phyloP scores from a whole-genome alignment of 2,329 filamentous ascomycete genomes.

The Alternaria triticimaculans region DNA sequence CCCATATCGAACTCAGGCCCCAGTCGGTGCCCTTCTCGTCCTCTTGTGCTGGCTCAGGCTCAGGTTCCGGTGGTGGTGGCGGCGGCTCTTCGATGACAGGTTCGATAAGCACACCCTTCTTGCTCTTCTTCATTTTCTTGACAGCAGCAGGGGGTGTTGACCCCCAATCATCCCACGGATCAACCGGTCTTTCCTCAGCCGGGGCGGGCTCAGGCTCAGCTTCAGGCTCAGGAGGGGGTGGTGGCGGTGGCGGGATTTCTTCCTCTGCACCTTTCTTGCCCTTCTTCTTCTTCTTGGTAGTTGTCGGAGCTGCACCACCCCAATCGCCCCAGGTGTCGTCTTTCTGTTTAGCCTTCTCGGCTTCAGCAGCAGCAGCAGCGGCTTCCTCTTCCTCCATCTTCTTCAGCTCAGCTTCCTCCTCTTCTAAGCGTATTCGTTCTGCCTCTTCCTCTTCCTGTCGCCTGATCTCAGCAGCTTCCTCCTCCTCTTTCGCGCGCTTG shows the following conservation, averaged over 20 bases:
- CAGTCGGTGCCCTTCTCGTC: slow-evolving; percentile 44
- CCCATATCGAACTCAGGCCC: slow-evolving; percentile 48
- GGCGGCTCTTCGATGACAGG: slow-evolving; percentile 23
- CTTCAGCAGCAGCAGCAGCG: slow-evolving; percentile 29
- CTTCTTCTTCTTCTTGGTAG: slow-evolving; percentile 44
- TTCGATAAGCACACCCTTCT: slow-evolving; percentile 49
- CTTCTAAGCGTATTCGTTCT: slow-evolving; percentile 32
- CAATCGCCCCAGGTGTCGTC: slow-evolving; percentile 47
- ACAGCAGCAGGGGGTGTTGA: slow-evolving; percentile 12
- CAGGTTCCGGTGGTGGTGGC: slow-evolving; percentile 34
- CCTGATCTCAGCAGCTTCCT: slow-evolving; percentile 28
- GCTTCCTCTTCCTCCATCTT: slow-evolving; percentile 33
- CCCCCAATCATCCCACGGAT: slow-evolving; percentile 39
- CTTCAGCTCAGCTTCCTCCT: slow-evolving; percentile 34
- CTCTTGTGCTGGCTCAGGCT: slow-evolving; percentile 37
- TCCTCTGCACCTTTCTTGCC: slow-evolving; percentile 39
- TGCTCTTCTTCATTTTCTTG: slow-evolving; percentile 42
- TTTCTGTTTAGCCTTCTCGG: slow-evolving; percentile 36
- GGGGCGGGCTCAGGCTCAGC: slow-evolving; percentile 34
- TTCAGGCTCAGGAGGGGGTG: slow-evolving; percentile 45
- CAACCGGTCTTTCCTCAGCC: slow-evolving; percentile 30
- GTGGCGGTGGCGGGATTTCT: slow-evolving; percentile 33
- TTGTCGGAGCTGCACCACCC: slow-evolving; percentile 31
- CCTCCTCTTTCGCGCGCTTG: slow-evolving; percentile 27
- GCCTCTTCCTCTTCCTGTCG: slow-evolving; percentile 34